A percentile compares a stretch with the other conserved stretches of the same genome.
These are phyloP conservation scores for Pisolithus microcarpus DNA, from an alignment of 768 basidiomycete species.

Conservation along the genomic window DNA sequence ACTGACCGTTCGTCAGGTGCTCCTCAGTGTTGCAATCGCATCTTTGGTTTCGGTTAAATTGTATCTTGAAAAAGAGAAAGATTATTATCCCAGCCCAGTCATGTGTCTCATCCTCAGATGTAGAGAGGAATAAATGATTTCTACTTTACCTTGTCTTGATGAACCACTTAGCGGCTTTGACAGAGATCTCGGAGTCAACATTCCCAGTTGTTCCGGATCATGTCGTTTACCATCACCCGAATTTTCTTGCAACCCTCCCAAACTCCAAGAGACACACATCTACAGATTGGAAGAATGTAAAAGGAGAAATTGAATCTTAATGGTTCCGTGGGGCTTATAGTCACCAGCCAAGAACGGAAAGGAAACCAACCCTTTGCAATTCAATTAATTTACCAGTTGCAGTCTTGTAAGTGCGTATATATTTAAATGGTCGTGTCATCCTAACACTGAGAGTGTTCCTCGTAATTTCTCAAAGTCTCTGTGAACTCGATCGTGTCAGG, in stretches of 20 bases:
- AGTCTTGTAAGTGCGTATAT: background rate
- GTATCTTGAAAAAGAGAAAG: background rate
- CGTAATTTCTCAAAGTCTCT: background rate
- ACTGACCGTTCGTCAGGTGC: background rate
- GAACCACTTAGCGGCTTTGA: background rate
- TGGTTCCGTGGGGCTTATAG: background rate
- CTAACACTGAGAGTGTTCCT: background rate
- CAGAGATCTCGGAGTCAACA: background rate
- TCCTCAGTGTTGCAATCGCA: background rate
- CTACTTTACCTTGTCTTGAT: too few species aligned
- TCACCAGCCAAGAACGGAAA: background rate
- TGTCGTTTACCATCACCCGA: background rate
- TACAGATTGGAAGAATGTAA: background rate
- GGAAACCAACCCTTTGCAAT: background rate
- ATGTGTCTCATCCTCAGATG: background rate
- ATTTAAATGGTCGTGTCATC: background rate
- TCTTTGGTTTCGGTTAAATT: background rate
- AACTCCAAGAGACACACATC: background rate
- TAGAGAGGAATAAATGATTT: constrained; percentile 1
- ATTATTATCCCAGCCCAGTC: background rate
- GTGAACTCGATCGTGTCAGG: background rate
- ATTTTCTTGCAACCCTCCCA: background rate
- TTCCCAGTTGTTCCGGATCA: background rate
- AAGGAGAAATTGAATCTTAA: background rate
- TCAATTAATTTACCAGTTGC: background rate